Evolutionary conservation across 345 rosid species (phyloP), one percentile per base, ranked within the genome.

Genomic region (Citrus glauca): DNA sequence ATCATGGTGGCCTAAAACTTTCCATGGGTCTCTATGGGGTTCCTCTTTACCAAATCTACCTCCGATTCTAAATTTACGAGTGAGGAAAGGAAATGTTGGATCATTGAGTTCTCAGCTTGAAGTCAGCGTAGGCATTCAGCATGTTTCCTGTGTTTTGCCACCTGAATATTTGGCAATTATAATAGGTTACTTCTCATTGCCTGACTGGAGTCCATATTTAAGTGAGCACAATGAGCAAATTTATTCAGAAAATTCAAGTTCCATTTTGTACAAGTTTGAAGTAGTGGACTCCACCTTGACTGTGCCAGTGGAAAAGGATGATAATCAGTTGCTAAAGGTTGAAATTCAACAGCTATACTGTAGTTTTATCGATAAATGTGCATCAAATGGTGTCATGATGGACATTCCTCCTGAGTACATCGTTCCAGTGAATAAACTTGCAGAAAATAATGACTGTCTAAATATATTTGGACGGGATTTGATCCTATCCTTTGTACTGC

Each of bases 81-180:
- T 93, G 75, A 90, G 86, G 84, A 90, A 85, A 82, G 86, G 82
- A 76, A 82, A 64, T 81, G 75, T 78, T 78, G 84, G 80, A 85
- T 81, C 86, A 64, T 77, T 79, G 74, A 72, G 81, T 86, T 83
- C 91, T 57, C 84, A 86, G 78, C 81, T 91, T 85, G 97, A 95
- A 88, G 88, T 95, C 74, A 91, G 93, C 86, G 81, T 92, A 65
- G 93, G 97, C 69, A 77, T 95, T 84, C 98, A 95, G 84, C 95
- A 93, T 83, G 82, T 90, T n/a, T 88, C 86, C 84, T 95, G 95
- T 84, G 80, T 88, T 82, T 75, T 95, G 66, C 92, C 86, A 7
- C 80, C 92, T n/a, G 91, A 93, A 71, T 93, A 83, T 89, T 67
- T 95, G 84, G 93, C 97, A 75, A 84, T 92, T 76, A 65, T 95